Conservation (phyloP, 2,329 filamentous ascomycete species). For the Xylaria digitata region DNA sequence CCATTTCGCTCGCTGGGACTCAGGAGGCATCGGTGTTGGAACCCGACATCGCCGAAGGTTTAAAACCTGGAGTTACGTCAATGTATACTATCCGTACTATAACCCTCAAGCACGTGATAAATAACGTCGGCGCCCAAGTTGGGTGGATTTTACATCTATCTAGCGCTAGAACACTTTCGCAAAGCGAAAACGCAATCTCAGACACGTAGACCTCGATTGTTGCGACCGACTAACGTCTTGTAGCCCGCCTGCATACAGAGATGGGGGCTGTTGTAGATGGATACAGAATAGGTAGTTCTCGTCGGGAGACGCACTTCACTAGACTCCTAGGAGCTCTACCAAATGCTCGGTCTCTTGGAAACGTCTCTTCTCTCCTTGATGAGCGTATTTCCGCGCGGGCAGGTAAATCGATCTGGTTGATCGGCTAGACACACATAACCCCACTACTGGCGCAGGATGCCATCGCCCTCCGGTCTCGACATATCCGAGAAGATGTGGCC, state of each 20-base stretch:
- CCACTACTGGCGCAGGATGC: background rate
- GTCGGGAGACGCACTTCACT: background rate
- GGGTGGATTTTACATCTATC: background rate
- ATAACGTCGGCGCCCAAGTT: background rate
- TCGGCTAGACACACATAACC: too few species aligned
- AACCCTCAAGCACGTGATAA: background rate
- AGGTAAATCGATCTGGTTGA: background rate
- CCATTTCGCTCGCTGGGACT: constrained; percentile 3
- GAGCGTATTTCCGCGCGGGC: background rate
- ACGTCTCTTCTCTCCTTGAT: background rate
- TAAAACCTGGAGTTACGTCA: background rate
- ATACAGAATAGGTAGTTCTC: background rate
- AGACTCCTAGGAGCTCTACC: background rate
- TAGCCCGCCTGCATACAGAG: background rate
- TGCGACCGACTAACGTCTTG: background rate
- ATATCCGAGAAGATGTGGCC: background rate
- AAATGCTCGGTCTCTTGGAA: background rate
- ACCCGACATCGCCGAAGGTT: background rate
- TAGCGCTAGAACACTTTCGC: background rate
- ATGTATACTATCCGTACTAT: background rate
- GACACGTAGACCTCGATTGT: background rate
- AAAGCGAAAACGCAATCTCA: background rate
- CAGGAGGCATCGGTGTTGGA: background rate
- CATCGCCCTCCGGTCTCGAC: background rate
- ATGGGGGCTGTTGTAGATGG: too few species aligned